Conservation (phyloP, 768 basidiomycete genomes). For the Stropharia rugosoannulata region DNA sequence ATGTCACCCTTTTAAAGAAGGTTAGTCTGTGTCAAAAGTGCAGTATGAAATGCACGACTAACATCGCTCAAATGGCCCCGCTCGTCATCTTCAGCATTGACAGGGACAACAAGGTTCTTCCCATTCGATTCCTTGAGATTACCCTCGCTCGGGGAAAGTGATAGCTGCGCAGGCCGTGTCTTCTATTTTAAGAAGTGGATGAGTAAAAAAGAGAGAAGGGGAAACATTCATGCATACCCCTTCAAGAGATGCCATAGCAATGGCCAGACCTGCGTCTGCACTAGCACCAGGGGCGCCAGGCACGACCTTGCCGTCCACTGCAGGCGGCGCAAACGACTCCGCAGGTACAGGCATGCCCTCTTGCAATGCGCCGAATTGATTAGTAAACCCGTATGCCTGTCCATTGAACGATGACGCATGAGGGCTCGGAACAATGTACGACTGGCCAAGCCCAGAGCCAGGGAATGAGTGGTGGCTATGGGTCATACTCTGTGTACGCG, state of each 20-base stretch:
- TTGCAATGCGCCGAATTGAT: slow-evolving; percentile 13
- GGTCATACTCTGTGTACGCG: slow-evolving; percentile 41
- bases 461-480: slow-evolving; percentile 47
- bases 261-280: slow-evolving; percentile 22
- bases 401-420: slow-evolving; percentile 39
- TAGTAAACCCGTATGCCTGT: slow-evolving; percentile 15
- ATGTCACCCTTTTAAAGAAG: slow-evolving; percentile 46
- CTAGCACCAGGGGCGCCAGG: slow-evolving; percentile 5
- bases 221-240: slow-evolving; percentile 5
- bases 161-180: slow-evolving; percentile 49
- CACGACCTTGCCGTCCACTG: neutral
- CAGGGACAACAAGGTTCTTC: slow-evolving; percentile 29
- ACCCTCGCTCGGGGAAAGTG: slow-evolving; percentile 55
- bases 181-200: slow-evolving; percentile 23
- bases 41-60: slow-evolving; percentile 20
- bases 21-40: slow-evolving; percentile 1
- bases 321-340: neutral
- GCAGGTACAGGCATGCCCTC: slow-evolving; percentile 1
- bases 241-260: slow-evolving; percentile 13
- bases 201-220: neutral
- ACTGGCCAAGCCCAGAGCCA: slow-evolving; percentile 25
- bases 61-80: slow-evolving; percentile 67
- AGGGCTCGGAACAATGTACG: slow-evolving; percentile 39
- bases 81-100: slow-evolving; percentile 50
- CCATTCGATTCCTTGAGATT: slow-evolving; percentile 44